These are phyloP conservation scores for Apiotrichum laibachii DNA, from an alignment of 1,284 basidiomycete genomes.

Conservation along the genomic window DNA sequence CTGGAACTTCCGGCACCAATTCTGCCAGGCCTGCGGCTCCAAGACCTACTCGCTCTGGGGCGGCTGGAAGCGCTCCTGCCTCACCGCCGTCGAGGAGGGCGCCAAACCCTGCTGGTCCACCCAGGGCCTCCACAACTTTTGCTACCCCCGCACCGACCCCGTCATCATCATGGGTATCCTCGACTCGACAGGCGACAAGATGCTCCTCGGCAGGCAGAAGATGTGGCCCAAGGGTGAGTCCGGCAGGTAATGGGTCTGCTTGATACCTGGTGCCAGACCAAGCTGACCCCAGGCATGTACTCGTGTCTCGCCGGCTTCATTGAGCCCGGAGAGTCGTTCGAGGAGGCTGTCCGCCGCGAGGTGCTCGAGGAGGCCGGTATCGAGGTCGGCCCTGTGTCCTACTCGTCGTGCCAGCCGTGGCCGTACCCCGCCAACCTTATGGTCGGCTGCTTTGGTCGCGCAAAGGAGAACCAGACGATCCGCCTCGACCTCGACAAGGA, in stretches of 20 bases:
- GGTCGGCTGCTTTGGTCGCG: constrained; percentile 75
- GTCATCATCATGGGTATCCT: constrained; percentile 88
- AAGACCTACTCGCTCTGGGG: constrained; percentile 85
- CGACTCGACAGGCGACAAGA: constrained; percentile 70
- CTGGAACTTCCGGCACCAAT: constrained; percentile 88
- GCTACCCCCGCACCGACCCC: constrained; percentile 81
- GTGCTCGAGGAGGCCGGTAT: constrained; percentile 95
- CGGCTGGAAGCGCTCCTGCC: constrained; percentile 89
- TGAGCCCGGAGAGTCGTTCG: constrained; percentile 90
- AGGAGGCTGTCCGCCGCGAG: constrained; percentile 89
- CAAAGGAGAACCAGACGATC: constrained; percentile 70
- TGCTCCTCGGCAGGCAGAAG: constrained; percentile 77
- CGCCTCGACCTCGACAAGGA: constrained; percentile 91
- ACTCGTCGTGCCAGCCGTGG: constrained; percentile 58
- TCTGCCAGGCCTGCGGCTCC: constrained; percentile 83
- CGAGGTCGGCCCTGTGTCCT: constrained; percentile 74
- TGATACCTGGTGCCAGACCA: no score
- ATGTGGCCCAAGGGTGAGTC: constrained; percentile 50
- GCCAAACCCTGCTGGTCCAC: constrained; percentile 53
- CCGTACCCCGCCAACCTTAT: constrained; percentile 86
- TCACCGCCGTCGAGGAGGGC: constrained; percentile 55
- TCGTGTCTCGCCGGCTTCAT: constrained; percentile 87
- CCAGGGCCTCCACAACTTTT: constrained; percentile 79
- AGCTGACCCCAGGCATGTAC: constrained; percentile 56
- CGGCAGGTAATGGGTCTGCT: not conserved